Percentiles rank a stretch among this genome's conserved stretches.
phyloP scores from a whole-genome alignment of 345 rosid species.

The Dipteronia sinensis region DNA sequence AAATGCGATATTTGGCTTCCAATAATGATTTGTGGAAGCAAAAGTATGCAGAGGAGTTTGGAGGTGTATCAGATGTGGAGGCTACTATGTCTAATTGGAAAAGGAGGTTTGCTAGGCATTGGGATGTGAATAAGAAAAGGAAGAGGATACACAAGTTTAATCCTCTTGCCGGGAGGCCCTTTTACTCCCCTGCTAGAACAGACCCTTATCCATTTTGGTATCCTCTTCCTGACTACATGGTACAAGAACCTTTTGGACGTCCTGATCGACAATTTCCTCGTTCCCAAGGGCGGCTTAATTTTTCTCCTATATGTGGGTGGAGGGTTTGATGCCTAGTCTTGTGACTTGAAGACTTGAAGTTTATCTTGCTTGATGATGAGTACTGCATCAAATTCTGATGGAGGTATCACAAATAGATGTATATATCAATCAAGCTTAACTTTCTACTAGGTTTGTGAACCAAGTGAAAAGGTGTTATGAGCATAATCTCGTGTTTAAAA shows the following conservation, averaged over 20 bases:
- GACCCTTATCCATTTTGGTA: constrained; percentile 31
- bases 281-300: constrained; percentile 12
- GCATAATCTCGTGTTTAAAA: not conserved
- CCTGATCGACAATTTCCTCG: constrained; percentile 18
- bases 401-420: constrained; percentile 7
- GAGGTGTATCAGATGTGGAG: not conserved
- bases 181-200: constrained; percentile 10
- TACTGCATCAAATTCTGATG: not conserved
- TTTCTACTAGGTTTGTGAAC: not conserved
- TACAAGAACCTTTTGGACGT: constrained; percentile 14
- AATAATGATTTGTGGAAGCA: constrained; percentile 59
- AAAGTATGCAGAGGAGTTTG: constrained; percentile 53
- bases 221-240: constrained; percentile 27
- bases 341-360: not conserved
- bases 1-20: constrained; percentile 50
- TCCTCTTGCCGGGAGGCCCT: constrained; percentile 9
- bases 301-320: constrained; percentile 43
- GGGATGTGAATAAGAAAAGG: constrained; percentile 37
- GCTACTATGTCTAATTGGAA: constrained; percentile 44
- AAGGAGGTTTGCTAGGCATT: constrained; percentile 30
- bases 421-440: not conserved
- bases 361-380: not conserved
- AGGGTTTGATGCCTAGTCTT: constrained; percentile 4
- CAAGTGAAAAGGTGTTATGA: not conserved
- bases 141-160: not conserved